A percentile compares a stretch with the other conserved stretches of the same genome.
phyloP scores from a whole-genome alignment of 768 basidiomycete genomes.

The Psilocybe azurescens region DNA sequence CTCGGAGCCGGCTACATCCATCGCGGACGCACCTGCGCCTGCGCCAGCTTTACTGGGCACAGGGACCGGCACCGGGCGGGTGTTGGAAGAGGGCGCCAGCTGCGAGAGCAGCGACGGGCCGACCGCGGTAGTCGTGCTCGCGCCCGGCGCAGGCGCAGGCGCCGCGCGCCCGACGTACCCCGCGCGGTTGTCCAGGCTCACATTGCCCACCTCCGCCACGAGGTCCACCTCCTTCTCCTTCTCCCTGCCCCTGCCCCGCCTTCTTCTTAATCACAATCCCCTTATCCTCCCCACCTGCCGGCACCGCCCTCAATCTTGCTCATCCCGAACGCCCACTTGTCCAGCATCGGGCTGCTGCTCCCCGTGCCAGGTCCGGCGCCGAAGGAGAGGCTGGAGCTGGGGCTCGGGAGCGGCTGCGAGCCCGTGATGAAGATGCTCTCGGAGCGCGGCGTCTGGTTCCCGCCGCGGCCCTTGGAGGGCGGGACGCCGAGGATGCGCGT shows the following conservation, averaged over 20 bases:
- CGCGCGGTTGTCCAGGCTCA: constrained; percentile 39
- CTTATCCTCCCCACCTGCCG: constrained; percentile 29
- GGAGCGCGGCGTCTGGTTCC: constrained; percentile 91
- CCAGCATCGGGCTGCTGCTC: constrained; percentile 65
- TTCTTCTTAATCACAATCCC: constrained; percentile 17
- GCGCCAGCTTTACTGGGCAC: constrained; percentile 7
- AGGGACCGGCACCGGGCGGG: constrained; percentile 33
- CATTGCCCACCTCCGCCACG: constrained; percentile 43
- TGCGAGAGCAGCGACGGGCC: constrained; percentile 81
- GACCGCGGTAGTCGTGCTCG: constrained; percentile 12
- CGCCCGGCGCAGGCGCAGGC: constrained; percentile 14
- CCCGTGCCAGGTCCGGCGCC: constrained; percentile 23
- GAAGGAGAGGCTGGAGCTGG: constrained; percentile 76
- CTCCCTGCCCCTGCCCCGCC: not conserved
- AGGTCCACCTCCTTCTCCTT: constrained; percentile 35
- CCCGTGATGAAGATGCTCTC: constrained; percentile 86
- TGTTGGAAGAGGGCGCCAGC: constrained; percentile 52
- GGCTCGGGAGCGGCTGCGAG: constrained; percentile 91
- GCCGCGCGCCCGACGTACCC: constrained; percentile 33
- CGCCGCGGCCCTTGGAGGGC: constrained; percentile 89
- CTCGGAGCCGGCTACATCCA: constrained; percentile 8
- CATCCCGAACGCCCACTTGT: constrained; percentile 94
- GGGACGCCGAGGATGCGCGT: constrained; percentile 92
- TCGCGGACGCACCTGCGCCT: constrained; percentile 18
- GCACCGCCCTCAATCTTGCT: constrained; percentile 66